Conservation (phyloP, 2,329 filamentous ascomycete species). For the Fusarium clavum region DNA sequence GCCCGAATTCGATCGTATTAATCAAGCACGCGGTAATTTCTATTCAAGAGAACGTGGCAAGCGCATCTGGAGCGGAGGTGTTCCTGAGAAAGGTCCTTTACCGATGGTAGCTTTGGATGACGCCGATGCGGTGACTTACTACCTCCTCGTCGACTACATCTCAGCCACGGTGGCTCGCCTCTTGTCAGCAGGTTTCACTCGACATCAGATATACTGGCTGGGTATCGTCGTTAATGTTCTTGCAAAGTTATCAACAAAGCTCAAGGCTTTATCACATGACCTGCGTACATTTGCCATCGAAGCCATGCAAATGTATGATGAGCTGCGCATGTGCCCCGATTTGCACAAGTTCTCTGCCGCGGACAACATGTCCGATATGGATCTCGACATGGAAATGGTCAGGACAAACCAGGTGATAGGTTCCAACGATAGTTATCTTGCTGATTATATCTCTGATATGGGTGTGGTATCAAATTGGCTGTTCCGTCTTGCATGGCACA, state of each 20-base stretch:
- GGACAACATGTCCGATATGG: too few relatives aligned
- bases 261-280: background rate
- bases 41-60: rapidly evolving
- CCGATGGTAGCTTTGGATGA: background rate
- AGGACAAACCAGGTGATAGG: rapidly evolving
- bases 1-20: too few relatives aligned
- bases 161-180: background rate
- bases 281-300: rapidly evolving
- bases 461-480: background rate
- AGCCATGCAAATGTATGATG: rapidly evolving
- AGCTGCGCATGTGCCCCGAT: too few relatives aligned
- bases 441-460: background rate
- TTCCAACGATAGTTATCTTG: background rate
- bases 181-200: background rate
- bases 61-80: too few relatives aligned
- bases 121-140: background rate
- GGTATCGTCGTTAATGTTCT: background rate
- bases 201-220: background rate
- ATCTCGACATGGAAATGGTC: too few relatives aligned
- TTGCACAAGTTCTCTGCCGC: too few relatives aligned
- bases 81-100: too few relatives aligned
- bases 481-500: background rate
- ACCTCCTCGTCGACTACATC: background rate
- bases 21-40: too few relatives aligned
- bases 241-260: background rate